Evolutionary conservation across 106 monocot genomes (phyloP), one percentile per base, ranked within the genome.

Genomic region (Gastrodia elata): DNA sequence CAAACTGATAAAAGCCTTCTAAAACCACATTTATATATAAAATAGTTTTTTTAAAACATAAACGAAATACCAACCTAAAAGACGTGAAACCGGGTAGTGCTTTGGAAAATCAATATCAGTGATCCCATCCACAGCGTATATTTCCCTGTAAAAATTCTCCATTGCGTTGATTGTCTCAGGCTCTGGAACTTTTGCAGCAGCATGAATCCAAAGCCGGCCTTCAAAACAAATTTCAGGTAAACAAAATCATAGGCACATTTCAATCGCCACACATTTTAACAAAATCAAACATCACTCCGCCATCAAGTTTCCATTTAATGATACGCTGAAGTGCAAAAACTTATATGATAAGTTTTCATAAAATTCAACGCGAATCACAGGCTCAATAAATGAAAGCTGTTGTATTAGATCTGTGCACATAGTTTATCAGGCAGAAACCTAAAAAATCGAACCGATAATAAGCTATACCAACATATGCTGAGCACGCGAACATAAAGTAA

Each of bases 191-290:
- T 94, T 94, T 8, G 89, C 80, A 10, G 94, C 94, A 38, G 89
- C 94, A 68, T 94, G 94, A 33, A 94, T 94, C 94, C 94, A 94
- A 3, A 94, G 82, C 1, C 89, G 88, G 5, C 94, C 94, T 94
- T 71, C 43, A 75, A 68, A 71, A 41, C 24, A 56, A 76, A 11
- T 20, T 49, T 56, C 18, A 26, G 32, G 6, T 28, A 30, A 58
- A 59, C 16, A 59, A 28, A 26, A 72, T 27, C 14, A 46, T n/a
- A n/a, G n/a, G n/a, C n/a, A n/a, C 15, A 49, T 72, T 24, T 72
- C 26, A 44, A 33, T 32, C 10, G 15, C 42, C 52, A 72, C 42
- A 25, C 25, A 71, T 28, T 61, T 61, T 2, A 28, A 61, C 25
- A 26, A 57, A 57, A n/a, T n/a, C n/a, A n/a, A n/a, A 57, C 57